A percentile compares a stretch with the other conserved stretches of the same genome.
These are phyloP conservation scores for Phtheirospermum japonicum DNA, from an alignment of 257 asterid species.

Conservation along the genomic window DNA sequence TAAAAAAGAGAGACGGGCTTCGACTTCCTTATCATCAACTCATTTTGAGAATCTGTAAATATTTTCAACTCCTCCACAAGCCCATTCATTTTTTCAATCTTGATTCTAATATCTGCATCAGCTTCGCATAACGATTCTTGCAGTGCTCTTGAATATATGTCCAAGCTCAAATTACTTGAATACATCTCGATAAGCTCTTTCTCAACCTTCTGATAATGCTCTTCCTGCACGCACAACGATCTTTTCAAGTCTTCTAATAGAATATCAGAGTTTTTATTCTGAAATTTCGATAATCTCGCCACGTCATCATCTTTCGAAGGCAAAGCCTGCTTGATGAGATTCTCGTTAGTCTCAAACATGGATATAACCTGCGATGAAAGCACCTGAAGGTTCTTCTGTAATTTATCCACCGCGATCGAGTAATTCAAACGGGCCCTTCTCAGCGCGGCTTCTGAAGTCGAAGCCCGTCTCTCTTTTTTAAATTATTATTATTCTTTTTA, in stretches of 20 bases:
- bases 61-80: slow-evolving; percentile 55
- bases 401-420: slow-evolving; percentile 87
- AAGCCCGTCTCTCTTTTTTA: slow-evolving; percentile 74
- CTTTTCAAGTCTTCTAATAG: slow-evolving; percentile 78
- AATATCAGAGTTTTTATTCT: slow-evolving; percentile 52
- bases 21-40: slow-evolving; percentile 51
- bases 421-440: slow-evolving; percentile 90
- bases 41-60: slow-evolving; percentile 55
- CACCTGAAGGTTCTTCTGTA: slow-evolving; percentile 91
- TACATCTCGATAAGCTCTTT: slow-evolving; percentile 78
- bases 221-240: slow-evolving; percentile 76
- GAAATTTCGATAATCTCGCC: slow-evolving; percentile 29
- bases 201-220: slow-evolving; percentile 75
- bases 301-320: slow-evolving; percentile 45
- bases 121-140: slow-evolving; percentile 61
- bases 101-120: slow-evolving; percentile 37
- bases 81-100: slow-evolving; percentile 42
- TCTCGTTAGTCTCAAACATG: slow-evolving; percentile 87
- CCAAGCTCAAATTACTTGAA: slow-evolving; percentile 64
- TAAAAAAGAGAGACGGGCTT: too few species aligned
- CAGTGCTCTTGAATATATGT: slow-evolving; percentile 67
- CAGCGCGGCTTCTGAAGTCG: slow-evolving; percentile 78
- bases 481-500: too few species aligned
- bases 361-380: slow-evolving; percentile 94
- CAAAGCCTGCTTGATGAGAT: slow-evolving; percentile 81